These are phyloP conservation scores for Plasmodium cynomolgi DNA, from an alignment of 169 alveolate genomes.

Conservation along the genomic window DNA sequence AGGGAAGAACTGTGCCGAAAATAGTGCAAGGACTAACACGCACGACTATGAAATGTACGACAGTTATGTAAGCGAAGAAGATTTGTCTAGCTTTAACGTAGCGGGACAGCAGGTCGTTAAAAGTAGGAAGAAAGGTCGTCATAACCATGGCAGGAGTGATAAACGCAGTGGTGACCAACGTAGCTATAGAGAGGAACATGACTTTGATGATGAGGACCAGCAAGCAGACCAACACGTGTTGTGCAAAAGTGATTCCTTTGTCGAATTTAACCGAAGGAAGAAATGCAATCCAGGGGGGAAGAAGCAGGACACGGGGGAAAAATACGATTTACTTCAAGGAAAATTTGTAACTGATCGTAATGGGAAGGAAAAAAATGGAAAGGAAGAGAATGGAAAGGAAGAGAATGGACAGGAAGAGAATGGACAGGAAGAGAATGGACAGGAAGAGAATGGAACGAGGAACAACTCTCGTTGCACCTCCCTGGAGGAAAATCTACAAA, in stretches of 20 bases:
- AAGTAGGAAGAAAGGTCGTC: background rate
- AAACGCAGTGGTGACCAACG: background rate
- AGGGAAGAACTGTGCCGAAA: background rate
- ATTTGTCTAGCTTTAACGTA: background rate
- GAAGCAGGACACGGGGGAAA: background rate
- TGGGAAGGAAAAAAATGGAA: no score
- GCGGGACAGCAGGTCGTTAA: background rate
- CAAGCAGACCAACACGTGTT: background rate
- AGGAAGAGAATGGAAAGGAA: no score
- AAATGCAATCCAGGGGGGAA: background rate
- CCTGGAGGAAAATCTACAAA: background rate
- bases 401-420: no score
- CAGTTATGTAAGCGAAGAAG: slow-evolving; percentile 12
- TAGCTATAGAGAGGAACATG: background rate
- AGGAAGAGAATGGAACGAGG: background rate
- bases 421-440: background rate
- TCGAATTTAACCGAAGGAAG: background rate
- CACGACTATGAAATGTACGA: background rate
- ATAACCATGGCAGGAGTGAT: background rate
- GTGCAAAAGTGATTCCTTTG: slow-evolving; percentile 27
- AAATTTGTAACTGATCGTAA: background rate
- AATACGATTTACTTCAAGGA: background rate
- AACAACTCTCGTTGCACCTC: background rate
- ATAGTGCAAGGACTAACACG: background rate
- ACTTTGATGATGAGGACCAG: background rate